Evolutionary conservation across 163 green algal genomes (phyloP).

Genomic region (Chlorella variabilis): DNA sequence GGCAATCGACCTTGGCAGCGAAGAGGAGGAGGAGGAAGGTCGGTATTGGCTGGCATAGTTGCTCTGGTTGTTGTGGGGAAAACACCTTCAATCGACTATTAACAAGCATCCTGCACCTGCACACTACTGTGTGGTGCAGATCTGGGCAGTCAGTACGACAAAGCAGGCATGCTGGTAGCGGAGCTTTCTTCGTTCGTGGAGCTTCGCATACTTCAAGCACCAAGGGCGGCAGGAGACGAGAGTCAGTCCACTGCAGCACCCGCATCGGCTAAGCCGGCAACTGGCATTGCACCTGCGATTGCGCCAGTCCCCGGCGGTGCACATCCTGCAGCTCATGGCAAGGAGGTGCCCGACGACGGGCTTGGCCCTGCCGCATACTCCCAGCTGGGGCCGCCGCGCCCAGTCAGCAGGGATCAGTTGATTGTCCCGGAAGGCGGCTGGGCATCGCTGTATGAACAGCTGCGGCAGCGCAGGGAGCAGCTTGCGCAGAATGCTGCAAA

Average conservation of each 20-base stretch:
- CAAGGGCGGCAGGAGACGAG: not conserved
- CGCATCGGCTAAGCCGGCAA: not conserved
- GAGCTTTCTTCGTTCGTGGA: constrained; percentile 43
- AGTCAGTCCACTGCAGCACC: not conserved
- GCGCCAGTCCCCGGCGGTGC: too few species aligned
- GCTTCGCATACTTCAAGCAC: constrained; percentile 25
- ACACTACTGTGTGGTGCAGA: constrained; percentile 28
- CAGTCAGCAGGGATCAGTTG: not conserved
- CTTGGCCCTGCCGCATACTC: constrained; percentile 36
- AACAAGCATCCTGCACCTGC: too few species aligned
- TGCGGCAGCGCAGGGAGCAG: constrained; percentile 33
- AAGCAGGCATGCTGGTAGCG: constrained; percentile 37
- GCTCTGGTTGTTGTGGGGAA: not conserved
- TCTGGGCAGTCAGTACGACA: constrained; percentile 43
- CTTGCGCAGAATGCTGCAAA: not conserved
- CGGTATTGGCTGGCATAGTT: not conserved
- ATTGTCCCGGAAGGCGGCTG: constrained; percentile 29
- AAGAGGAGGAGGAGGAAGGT: constrained; percentile 8
- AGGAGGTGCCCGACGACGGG: too few species aligned
- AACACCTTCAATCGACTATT: too few species aligned
- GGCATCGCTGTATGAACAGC: constrained; percentile 37
- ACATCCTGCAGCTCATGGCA: too few species aligned
- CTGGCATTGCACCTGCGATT: not conserved
- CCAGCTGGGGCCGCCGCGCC: constrained; percentile 22
- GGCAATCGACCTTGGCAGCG: not conserved